Evolutionary conservation across 2,329 filamentous ascomycete species (phyloP).

Genomic region (Hansfordia pulvinata): DNA sequence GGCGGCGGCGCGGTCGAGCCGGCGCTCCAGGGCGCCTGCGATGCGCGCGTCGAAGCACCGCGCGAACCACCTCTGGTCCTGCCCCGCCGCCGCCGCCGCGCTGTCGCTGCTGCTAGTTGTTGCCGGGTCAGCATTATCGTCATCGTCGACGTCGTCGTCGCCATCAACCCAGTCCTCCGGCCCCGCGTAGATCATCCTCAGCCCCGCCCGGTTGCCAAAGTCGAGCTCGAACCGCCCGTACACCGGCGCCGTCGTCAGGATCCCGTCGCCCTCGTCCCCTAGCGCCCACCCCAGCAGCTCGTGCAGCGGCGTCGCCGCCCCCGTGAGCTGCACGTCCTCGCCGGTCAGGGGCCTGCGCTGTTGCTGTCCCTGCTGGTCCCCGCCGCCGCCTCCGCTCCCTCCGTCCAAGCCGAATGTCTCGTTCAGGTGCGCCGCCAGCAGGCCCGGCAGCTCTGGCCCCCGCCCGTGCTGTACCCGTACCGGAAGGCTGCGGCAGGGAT

Average conservation of each 20-base stretch:
- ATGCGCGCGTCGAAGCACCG: slow-evolving; percentile 22
- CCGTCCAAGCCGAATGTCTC: slow-evolving; percentile 6
- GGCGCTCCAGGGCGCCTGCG: slow-evolving; percentile 20
- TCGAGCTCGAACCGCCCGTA: slow-evolving; percentile 25
- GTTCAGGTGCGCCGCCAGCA: slow-evolving; percentile 9
- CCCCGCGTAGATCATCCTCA: slow-evolving; percentile 21
- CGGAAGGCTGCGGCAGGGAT: slow-evolving; percentile 14
- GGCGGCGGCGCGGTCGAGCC: slow-evolving; percentile 22
- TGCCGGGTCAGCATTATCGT: slow-evolving; percentile 23
- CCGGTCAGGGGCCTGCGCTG: slow-evolving; percentile 5
- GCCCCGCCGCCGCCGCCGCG: not conserved
- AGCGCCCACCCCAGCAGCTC: slow-evolving; percentile 11
- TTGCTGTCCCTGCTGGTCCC: too few relatives aligned
- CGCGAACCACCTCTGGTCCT: too few relatives aligned
- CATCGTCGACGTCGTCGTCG: too few relatives aligned
- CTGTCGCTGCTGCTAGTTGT: slow-evolving; percentile 1
- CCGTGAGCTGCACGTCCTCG: slow-evolving; percentile 8
- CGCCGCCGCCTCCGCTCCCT: too few relatives aligned
- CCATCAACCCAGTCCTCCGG: too few relatives aligned
- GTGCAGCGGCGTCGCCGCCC: slow-evolving; percentile 8
- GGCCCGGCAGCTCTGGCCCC: slow-evolving; percentile 7
- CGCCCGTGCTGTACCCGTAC: slow-evolving; percentile 20
- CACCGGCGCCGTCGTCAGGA: slow-evolving; percentile 10
- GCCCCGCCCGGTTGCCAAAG: slow-evolving; percentile 16
- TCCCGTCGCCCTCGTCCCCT: slow-evolving; percentile 10